These are phyloP conservation scores for Vaucheria bursata DNA, from an alignment of 352 stramenopile species.

Conservation along the genomic window DNA sequence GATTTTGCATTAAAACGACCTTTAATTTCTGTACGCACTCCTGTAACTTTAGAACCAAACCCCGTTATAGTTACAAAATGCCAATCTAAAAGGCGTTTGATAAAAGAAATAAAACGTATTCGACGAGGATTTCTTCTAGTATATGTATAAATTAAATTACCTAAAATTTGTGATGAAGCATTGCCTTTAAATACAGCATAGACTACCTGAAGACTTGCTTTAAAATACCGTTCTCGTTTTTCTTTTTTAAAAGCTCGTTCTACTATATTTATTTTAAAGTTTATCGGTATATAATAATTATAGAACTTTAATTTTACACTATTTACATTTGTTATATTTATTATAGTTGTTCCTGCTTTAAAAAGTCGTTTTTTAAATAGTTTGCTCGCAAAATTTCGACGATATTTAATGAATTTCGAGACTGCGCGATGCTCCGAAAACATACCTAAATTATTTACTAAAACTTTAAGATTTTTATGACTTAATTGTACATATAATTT, in stretches of 20 bases:
- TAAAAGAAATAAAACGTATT: not conserved
- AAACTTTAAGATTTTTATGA: not conserved
- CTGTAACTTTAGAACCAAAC: not conserved
- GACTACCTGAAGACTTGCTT: not conserved
- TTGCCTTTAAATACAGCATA: slow-evolving; percentile 1
- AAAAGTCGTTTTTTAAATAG: not conserved
- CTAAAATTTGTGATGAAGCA: not conserved
- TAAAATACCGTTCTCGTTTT: not conserved
- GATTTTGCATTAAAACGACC: not conserved
- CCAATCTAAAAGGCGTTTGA: not conserved
- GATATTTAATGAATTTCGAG: not conserved
- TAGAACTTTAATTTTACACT: not conserved
- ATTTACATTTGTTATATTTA: not conserved
- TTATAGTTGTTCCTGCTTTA: not conserved
- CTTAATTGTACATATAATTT: not conserved
- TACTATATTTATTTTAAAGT: not conserved
- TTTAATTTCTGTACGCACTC: not conserved
- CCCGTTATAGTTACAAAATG: not conserved
- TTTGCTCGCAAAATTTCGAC: not conserved
- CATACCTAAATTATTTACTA: not conserved
- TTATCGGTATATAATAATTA: not conserved
- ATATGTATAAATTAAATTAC: not conserved
- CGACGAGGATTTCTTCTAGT: not conserved
- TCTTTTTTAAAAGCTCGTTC: not conserved
- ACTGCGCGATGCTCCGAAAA: not conserved